Evolutionary conservation across 495 filamentous ascomycete species (phyloP), one percentile per base, ranked within the genome.

Genomic region (Penicillium coprophilum): DNA sequence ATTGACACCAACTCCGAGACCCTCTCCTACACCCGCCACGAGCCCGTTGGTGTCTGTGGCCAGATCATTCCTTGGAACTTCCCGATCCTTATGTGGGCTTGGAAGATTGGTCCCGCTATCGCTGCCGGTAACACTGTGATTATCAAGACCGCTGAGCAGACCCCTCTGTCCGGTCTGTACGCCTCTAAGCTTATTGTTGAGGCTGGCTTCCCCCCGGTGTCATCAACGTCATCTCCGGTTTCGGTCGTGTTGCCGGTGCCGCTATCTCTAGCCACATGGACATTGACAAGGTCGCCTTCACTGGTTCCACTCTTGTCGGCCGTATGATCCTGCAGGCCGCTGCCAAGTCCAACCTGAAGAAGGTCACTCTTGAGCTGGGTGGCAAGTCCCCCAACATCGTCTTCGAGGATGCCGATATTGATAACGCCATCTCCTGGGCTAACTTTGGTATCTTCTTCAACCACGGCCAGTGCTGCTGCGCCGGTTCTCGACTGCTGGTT

Each of bases 41-140:
- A 97, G 78, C 91, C 94, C 40, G 82, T 97, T 60, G 92, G 92
- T 77, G 92, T 96, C 60, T 94, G 90, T 69, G 93, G 86, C 67
- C 90, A 95, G 77, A 96, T 96, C 65, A 96, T 96, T 70, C 94
- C 93, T 63, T 97, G 93, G 92, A 97, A 97, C 82, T 97, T 97
- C 85, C 94, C 94, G 41, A 71, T 97, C 43, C 85, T 96, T 62
- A 98, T 97, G 94, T 92, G 91, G 81, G 78, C 91, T 46, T 97
- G 94, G 94, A 98, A 98, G 85, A 90, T 97, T 63, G 94, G 90
- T 57, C 94, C 94, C 28, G 93, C 94, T 57, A 75, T 98, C 65
- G 89, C 90, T 50, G 85, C 87, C 24, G 94, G 94, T 66, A 97
- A 97, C 84, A 87, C 83, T 27, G 77, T 98, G 55, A 82, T 98